phyloP scores from a whole-genome alignment of 768 basidiomycete species.

The Boletus sensibilis region DNA sequence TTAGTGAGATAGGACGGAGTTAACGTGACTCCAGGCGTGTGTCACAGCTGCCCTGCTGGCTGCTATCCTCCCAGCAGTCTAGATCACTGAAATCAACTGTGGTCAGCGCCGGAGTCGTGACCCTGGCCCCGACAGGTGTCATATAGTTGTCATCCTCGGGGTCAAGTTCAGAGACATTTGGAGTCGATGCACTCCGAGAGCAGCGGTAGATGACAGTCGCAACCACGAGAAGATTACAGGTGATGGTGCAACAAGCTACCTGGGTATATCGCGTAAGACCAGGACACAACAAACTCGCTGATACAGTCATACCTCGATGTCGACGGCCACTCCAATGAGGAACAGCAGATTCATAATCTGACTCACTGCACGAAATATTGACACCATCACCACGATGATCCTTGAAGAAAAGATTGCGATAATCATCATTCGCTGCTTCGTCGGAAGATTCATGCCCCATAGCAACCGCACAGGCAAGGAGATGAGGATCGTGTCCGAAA shows the following conservation, averaged over 20 bases:
- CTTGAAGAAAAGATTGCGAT: slow-evolving; percentile 11
- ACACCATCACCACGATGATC: slow-evolving; percentile 9
- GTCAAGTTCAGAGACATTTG: background rate
- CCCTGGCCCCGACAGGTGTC: background rate
- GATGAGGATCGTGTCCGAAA: slow-evolving; percentile 20
- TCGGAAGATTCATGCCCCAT: slow-evolving; percentile 12
- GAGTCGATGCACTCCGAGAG: background rate
- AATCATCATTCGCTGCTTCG: slow-evolving; percentile 16
- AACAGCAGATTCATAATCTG: slow-evolving; percentile 8
- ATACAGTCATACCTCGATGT: slow-evolving; percentile 14
- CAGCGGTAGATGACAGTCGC: slow-evolving; percentile 18
- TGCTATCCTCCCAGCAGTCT: background rate
- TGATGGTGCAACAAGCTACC: slow-evolving; percentile 18
- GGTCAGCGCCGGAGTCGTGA: slow-evolving; percentile 10
- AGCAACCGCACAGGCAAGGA: slow-evolving; percentile 10
- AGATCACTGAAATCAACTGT: slow-evolving; percentile 10
- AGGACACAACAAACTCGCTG: background rate
- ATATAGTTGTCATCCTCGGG: slow-evolving; percentile 11
- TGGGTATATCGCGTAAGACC: slow-evolving; percentile 1
- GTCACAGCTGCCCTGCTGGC: background rate
- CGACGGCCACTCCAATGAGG: slow-evolving; percentile 9
- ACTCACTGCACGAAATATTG: slow-evolving; percentile 14
- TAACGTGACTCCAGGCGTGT: background rate
- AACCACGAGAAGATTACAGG: slow-evolving; percentile 23
- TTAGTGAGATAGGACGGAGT: background rate